Evolutionary conservation across 2,329 filamentous ascomycete genomes (phyloP).

Genomic region (Alternaria sp.): DNA sequence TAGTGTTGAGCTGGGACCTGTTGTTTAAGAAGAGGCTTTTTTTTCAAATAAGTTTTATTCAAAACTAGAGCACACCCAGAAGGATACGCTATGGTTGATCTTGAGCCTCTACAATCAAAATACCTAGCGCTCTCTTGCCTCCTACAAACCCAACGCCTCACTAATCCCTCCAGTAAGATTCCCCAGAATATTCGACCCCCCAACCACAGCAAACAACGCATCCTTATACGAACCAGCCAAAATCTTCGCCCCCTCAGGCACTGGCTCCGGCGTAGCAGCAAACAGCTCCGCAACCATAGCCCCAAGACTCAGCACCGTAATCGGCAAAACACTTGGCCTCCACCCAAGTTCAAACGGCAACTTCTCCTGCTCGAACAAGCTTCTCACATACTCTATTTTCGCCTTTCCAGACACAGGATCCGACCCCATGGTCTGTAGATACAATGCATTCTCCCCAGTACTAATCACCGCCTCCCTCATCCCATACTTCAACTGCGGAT

Average conservation of each 20-base stretch:
- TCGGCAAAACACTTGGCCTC: constrained; percentile 24
- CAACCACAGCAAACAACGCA: constrained; percentile 18
- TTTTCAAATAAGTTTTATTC: too few relatives aligned
- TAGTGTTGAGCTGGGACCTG: not conserved
- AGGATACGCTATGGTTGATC: too few relatives aligned
- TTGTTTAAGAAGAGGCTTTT: not conserved
- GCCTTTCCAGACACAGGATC: constrained; percentile 18
- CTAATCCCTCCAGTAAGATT: constrained; percentile 29
- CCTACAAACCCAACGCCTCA: constrained; percentile 15
- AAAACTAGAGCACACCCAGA: too few relatives aligned
- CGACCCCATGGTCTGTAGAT: constrained; percentile 20
- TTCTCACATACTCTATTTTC: constrained; percentile 23
- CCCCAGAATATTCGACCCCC: constrained; percentile 20
- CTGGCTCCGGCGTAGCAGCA: constrained; percentile 14
- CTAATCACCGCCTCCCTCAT: constrained; percentile 20
- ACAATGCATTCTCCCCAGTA: constrained; percentile 30
- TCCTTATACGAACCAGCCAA: constrained; percentile 27
- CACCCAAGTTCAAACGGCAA: constrained; percentile 27
- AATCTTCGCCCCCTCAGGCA: constrained; percentile 18
- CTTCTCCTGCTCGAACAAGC: constrained; percentile 28
- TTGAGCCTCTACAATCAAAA: too few relatives aligned
- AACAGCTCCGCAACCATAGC: constrained; percentile 23
- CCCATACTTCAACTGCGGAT: constrained; percentile 27
- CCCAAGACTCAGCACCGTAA: constrained; percentile 26
- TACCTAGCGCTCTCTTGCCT: too few relatives aligned